Evolutionary conservation across 306 rosid genomes (phyloP).

Genomic region (Ziziphus jujuba): DNA sequence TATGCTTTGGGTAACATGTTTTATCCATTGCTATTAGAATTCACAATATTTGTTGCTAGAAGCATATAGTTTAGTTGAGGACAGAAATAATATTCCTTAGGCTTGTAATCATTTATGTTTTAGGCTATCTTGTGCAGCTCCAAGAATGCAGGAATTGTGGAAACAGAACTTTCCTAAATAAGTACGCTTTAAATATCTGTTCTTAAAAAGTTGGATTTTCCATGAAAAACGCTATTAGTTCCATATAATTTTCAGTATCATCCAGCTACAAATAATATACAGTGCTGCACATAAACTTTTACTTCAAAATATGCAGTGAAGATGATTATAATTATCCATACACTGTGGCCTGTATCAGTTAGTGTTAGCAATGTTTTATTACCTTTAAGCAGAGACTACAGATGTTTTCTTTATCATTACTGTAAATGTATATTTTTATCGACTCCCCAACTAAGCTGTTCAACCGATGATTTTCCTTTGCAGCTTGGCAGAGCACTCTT

Average conservation of each 20-base stretch:
- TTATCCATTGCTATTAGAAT: too few relatives aligned
- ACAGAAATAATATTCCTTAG: too few relatives aligned
- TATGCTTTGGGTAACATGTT: too few relatives aligned
- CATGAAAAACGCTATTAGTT: neutral
- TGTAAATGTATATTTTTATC: neutral
- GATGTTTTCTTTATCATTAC: neutral
- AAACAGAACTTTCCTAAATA: too few relatives aligned
- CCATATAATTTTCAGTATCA: neutral
- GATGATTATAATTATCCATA: neutral
- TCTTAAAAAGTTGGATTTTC: neutral
- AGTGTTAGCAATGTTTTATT: neutral
- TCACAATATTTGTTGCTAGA: too few relatives aligned
- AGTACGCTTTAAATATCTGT: too few relatives aligned
- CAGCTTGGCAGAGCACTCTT: constrained; percentile 96
- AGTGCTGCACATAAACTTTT: neutral
- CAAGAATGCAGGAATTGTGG: too few relatives aligned
- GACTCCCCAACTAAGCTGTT: neutral
- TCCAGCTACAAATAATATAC: neutral
- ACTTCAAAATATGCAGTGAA: neutral
- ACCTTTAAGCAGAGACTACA: neutral
- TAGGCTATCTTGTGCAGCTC: too few relatives aligned
- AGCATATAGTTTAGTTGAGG: too few relatives aligned
- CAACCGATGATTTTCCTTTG: constrained; percentile 24
- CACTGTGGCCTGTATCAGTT: neutral
- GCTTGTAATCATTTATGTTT: too few relatives aligned